Base-by-base conservation (phyloP, 768 basidiomycete species). In the Boletus tomentosulus region DNA sequence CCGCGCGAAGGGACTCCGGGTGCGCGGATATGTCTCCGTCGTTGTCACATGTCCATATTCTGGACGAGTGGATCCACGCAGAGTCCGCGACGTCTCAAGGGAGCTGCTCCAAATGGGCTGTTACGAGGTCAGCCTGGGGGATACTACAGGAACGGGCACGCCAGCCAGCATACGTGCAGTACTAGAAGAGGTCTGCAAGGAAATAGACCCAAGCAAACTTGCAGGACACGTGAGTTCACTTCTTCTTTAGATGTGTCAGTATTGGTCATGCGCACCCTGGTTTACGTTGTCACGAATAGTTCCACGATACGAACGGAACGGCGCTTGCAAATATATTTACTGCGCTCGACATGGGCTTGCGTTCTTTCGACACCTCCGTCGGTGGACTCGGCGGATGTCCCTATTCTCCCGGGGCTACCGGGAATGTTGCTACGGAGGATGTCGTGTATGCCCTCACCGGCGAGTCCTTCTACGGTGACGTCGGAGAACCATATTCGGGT, bases 371-470 rank as follows among this genome's bases (percentile, higher is more conserved):
- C 64, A 77, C 89, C 2, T 85, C 88, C 1, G 83, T 97, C 16
- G 92, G 87, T 16, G 94, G 95, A 0, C 83, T 98, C 1, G 95
- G 96, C 3, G 93, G 95, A 16, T 98, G 96, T 64, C 95, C 95
- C 3, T 98, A 92, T 71, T 93, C 95, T 1, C 96, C 95, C 2
- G 94, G 94, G 6, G 94, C 95, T 13, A 94, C 92, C 0, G 95
- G 96, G 15, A 97, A 97, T 61, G 90, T 97, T 16, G 86, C 92
- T 0, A 98, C 96, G 0, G 95, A 98, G 61, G 90, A 96, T 60
- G 82, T 96, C 1, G 76, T 96, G 9, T 93, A 97, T 57, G 87
- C 89, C 0, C 78, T 98, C 8, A 57, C 80, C 77, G 60, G 84
- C 73, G 48, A 86, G 84, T 10, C 76, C 73, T 44, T 84, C 83